Evolutionary conservation across 202 grass and related monocot genomes (phyloP).

Genomic region (Hordeum pubiflorum): DNA sequence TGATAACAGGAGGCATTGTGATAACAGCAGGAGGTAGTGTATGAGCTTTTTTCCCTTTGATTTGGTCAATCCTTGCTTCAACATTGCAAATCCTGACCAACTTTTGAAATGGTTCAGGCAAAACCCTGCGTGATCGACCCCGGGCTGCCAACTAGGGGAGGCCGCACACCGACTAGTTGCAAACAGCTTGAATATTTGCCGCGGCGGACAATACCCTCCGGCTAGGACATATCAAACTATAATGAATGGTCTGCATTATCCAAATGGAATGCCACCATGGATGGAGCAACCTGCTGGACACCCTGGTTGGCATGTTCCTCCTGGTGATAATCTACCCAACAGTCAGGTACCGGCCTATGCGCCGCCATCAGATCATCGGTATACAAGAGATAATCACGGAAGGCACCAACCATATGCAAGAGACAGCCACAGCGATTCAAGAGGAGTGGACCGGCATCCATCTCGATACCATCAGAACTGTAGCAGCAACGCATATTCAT

Average conservation of each 20-base stretch:
- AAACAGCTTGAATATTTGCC: constrained; percentile 63
- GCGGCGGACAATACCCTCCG: constrained; percentile 28
- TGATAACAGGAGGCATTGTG: constrained; percentile 54
- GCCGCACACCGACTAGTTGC: constrained; percentile 73
- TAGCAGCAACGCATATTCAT: background rate
- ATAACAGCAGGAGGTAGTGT: constrained; percentile 47
- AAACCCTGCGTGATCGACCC: constrained; percentile 57
- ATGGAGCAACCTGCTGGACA: constrained; percentile 30
- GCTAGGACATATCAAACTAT: constrained; percentile 45
- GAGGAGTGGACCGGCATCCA: constrained; percentile 17
- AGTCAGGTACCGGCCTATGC: constrained; percentile 24
- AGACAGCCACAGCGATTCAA: constrained; percentile 27
- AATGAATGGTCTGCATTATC: constrained; percentile 35
- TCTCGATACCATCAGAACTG: constrained; percentile 36
- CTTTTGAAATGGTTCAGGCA: constrained; percentile 44
- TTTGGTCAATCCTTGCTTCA: background rate
- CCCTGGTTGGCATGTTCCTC: constrained; percentile 36
- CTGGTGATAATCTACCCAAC: constrained; percentile 15
- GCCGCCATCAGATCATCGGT: constrained; percentile 34
- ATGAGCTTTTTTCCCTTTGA: background rate
- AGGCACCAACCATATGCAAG: constrained; percentile 38
- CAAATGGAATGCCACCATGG: constrained; percentile 35
- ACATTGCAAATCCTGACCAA: constrained; percentile 10
- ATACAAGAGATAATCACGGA: constrained; percentile 36
- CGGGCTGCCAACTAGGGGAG: constrained; percentile 66